Base-by-base conservation (phyloP, 192 early-diverging fungal species). In the Chytriomyces confervae region DNA sequence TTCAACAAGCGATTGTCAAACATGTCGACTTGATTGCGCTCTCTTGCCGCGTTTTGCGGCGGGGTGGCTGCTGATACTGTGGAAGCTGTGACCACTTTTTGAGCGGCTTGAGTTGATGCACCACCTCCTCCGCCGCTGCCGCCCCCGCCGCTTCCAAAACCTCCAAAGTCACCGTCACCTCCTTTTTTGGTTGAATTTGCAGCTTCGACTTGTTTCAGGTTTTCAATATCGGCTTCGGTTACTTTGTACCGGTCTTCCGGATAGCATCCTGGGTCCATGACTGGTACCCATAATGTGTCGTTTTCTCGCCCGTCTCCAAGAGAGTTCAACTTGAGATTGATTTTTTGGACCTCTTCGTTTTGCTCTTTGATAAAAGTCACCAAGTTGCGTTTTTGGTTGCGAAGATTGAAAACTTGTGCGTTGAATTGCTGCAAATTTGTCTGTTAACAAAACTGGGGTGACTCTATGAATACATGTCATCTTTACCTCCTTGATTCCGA, bases 191-290 rank as follows among this genome's bases (percentile, higher is more conserved):
- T 66, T 18, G 76, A 75, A 23, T 81, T 78, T 49, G 69, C 65
- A 18, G 70, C 61, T 45, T 89, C 84, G 18, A 86, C 79, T 20
- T 78, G 63, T 51, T 84, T 68, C 46, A 86, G 69, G 49, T 81
- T 66, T 36, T 69, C 72, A 50, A 90, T 85, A 76, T 90, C 89
- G 0, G 73, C 85, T 8, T 82, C 62, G 3, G 77, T 86, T 11
- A 91, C 87, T 8, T 65, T 75, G 73, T 80, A 83, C 13, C 89
- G 74, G 23, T 80, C 74, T 79, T 91, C 89, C 10, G 89, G 89
- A 53, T 80, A 89, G 23, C 49, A 57, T 36, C 75, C 64, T 76
- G 79, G 82, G 57, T 89, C 88, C 78, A 89, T 81, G 0, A 65
- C 67, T 1, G 84, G 83, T 3, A 57, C 76, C 81, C 77, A 83